phyloP scores from a whole-genome alignment of 306 rosid species.

The Clitoria ternatea region DNA sequence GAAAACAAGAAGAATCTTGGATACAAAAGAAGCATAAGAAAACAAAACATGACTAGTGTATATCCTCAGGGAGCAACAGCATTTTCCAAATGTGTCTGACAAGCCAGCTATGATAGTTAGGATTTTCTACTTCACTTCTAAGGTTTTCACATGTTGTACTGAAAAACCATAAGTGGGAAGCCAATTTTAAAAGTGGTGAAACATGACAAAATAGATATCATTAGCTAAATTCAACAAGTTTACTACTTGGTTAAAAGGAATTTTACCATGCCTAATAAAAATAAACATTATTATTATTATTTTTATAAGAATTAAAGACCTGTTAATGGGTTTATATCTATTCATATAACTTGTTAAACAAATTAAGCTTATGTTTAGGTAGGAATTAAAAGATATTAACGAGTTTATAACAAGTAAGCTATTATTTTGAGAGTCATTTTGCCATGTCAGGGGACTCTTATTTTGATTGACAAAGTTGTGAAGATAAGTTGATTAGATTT shows the following conservation, averaged over 20 bases:
- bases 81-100: conserved; percentile 35
- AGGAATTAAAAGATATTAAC: too few relatives aligned
- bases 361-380: too few relatives aligned
- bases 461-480: conserved; percentile 12
- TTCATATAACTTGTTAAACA: too few relatives aligned
- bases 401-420: too few relatives aligned
- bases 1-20: conserved; percentile 42
- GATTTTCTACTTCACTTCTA: conserved; percentile 20
- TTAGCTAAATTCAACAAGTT: conserved; percentile 10
- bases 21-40: neutral
- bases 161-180: conserved; percentile 4
- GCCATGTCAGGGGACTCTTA: too few relatives aligned
- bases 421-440: too few relatives aligned
- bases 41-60: conserved; percentile 28
- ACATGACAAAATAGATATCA: conserved; percentile 28
- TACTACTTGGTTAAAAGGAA: neutral
- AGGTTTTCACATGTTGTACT: conserved; percentile 35
- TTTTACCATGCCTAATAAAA: conserved; percentile 21
- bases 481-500: conserved; percentile 23
- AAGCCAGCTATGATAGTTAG: conserved; percentile 42
- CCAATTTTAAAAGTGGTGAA: conserved; percentile 17
- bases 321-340: too few relatives aligned
- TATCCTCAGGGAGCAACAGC: conserved; percentile 20
- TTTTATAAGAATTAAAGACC: too few relatives aligned
- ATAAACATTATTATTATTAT: too few relatives aligned